phyloP scores from a whole-genome alignment of 148 eudicot species.

The Polygonum aviculare region DNA sequence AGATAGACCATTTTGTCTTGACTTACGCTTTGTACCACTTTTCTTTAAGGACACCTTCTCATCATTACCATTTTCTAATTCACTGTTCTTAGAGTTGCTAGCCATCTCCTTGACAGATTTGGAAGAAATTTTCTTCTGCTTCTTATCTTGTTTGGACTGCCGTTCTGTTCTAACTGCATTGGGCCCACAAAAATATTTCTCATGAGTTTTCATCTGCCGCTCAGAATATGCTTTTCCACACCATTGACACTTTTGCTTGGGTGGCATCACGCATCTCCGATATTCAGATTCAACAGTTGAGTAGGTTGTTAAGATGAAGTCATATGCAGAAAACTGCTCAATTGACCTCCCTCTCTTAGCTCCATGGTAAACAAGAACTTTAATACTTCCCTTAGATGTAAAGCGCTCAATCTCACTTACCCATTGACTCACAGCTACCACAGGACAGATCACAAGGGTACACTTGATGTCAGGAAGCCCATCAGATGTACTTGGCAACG shows the following conservation, averaged over 20 bases:
- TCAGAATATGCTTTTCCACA: conserved; percentile 59
- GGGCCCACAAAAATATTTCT: conserved; percentile 69
- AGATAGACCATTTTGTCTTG: not conserved
- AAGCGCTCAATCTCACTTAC: conserved; percentile 64
- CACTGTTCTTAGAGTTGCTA: conserved; percentile 14
- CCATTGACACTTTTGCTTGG: conserved; percentile 64
- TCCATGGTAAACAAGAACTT: conserved; percentile 77
- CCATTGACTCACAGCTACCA: conserved; percentile 80
- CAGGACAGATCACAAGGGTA: conserved; percentile 88
- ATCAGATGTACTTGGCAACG: conserved; percentile 28
- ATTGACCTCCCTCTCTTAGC: conserved; percentile 52
- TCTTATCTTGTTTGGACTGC: conserved; percentile 69
- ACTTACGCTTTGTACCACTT: conserved; percentile 8
- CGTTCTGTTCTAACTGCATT: conserved; percentile 52
- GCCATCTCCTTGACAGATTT: conserved; percentile 21
- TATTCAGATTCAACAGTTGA: conserved; percentile 76
- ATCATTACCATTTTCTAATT: conserved; percentile 12
- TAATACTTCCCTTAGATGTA: conserved; percentile 70
- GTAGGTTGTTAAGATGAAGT: conserved; percentile 86
- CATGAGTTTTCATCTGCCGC: conserved; percentile 44
- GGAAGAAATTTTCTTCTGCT: conserved; percentile 19
- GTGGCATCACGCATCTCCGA: conserved; percentile 70
- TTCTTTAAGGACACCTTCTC: conserved; percentile 24
- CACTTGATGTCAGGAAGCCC: conserved; percentile 41
- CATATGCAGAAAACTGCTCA: conserved; percentile 48